These are phyloP conservation scores for Epichloe scottii DNA, from an alignment of 2,329 filamentous ascomycete genomes.

Conservation along the genomic window DNA sequence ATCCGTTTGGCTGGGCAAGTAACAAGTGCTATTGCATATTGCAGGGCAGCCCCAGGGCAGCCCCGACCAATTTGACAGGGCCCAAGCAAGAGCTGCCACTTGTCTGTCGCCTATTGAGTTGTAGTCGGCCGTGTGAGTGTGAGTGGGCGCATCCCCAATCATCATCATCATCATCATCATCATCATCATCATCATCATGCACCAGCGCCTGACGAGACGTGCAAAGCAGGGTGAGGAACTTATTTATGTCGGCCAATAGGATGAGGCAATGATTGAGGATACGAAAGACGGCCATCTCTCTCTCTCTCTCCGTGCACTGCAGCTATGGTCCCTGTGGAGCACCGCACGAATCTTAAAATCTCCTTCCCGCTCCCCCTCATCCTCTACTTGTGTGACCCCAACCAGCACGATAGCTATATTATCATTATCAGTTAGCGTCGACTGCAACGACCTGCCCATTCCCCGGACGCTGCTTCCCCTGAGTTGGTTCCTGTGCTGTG, in stretches of 20 bases:
- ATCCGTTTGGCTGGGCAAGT: not conserved
- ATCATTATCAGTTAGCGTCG: not conserved
- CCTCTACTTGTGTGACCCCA: not conserved
- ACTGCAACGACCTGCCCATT: not conserved
- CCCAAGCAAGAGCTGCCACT: slow-evolving; percentile 4
- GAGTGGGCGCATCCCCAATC: slow-evolving; percentile 1
- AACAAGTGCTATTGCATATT: too few species aligned
- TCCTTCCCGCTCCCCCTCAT: not conserved
- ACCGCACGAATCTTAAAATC: too few species aligned
- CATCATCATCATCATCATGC: not conserved
- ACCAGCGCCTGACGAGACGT: not conserved
- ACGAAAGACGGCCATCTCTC: too few species aligned
- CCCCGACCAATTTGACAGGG: slow-evolving; percentile 3
- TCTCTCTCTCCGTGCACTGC: not conserved
- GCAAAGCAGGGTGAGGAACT: not conserved
- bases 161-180: not conserved
- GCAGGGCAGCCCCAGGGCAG: not conserved
- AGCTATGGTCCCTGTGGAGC: not conserved
- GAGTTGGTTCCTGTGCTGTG: slow-evolving; percentile 1
- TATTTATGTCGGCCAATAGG: too few species aligned
- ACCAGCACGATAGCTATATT: not conserved
- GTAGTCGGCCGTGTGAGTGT: too few species aligned
- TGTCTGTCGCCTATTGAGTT: slow-evolving; percentile 8
- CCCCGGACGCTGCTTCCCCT: not conserved
- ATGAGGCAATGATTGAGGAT: too few species aligned